Evolutionary conservation across 2,329 filamentous ascomycete genomes (phyloP).

Genomic region (Dactylellina drechsleri): DNA sequence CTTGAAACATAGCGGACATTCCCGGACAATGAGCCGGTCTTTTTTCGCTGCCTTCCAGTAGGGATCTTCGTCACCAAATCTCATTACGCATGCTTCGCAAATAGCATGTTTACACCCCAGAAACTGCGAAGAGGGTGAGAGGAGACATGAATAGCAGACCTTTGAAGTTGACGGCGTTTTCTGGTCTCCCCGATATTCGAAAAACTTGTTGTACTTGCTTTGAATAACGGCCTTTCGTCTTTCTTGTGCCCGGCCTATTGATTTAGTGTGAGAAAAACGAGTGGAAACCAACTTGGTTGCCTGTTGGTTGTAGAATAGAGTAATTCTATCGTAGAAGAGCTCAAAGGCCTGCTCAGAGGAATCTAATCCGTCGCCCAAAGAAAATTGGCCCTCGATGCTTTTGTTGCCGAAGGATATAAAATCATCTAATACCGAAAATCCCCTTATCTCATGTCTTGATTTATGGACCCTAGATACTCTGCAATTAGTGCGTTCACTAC

Average conservation of each 20-base stretch:
- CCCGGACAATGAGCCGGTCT: neutral
- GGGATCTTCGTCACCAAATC: slow-evolving; percentile 1
- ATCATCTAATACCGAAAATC: neutral
- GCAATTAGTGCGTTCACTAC: neutral
- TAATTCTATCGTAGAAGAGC: neutral
- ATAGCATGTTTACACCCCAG: slow-evolving; percentile 7
- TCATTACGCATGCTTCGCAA: slow-evolving; percentile 18
- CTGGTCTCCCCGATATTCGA: neutral
- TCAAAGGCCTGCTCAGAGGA: neutral
- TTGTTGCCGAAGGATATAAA: neutral
- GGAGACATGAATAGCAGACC: slow-evolving; percentile 11
- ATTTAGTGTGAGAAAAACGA: neutral
- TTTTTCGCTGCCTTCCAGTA: neutral
- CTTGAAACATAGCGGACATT: slow-evolving; percentile 4
- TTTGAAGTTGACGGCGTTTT: neutral
- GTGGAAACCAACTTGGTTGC: neutral
- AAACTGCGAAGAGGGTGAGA: slow-evolving; percentile 5
- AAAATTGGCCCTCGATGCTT: neutral
- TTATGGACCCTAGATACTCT: neutral
- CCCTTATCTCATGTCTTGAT: neutral
- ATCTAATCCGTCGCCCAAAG: neutral
- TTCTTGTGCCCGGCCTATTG: neutral
- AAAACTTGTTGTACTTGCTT: neutral
- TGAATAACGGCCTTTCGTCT: neutral
- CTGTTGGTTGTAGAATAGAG: neutral